Evolutionary conservation across 2,329 filamentous ascomycete species (phyloP), one percentile per base, ranked within the genome.

Genomic region (Alternaria infectoria): DNA sequence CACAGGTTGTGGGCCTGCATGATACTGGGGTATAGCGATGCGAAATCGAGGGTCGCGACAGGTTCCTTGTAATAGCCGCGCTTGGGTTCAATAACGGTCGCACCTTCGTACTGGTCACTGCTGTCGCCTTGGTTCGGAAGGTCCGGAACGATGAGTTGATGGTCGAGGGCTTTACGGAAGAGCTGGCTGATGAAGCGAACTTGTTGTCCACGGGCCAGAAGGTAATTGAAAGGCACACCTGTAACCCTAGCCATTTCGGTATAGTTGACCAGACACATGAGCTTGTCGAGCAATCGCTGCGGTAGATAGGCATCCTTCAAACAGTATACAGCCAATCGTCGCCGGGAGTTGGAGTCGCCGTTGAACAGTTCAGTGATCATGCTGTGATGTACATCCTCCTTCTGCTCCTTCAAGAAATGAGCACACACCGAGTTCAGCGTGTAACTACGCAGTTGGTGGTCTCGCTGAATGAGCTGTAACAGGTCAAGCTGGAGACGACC

Each of bases 211-310:
- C 94, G 90, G 23, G 96, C 89, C 2, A 99, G 86, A 47, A 99
- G 86, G 76, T 91, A 97, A 77, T 97, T 98, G 85, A 99, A 99
- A 0, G 96, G 96, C 5, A 99, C 95, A 72, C 96, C 96, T 25
- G 96, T 99, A 81, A 99, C 96, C 88, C 96, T 96, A 61, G 96
- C 95, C 96, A 99, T 99, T 82, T 99, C 96, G 0, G 96, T 98
- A 76, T 98, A 98, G 79, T 99, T 99, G 81, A 97, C 92, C n/a
- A 99, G 85, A 81, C 96, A 98, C 77, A 97, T 98, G 25, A 99
- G 85, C 80, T 99, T 99, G 77, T 99, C 96, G 90, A 99, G 94
- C 55, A 99, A 81, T 63, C 96, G 85, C 76, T 98, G 94, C 1
- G 96, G 96, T 4, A 99, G 85, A 74, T 97, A 99, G 0, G 96